A percentile compares a stretch with the other conserved stretches of the same genome.
phyloP scores from a whole-genome alignment of 495 filamentous ascomycete species.

The Podospora tetraspora region DNA sequence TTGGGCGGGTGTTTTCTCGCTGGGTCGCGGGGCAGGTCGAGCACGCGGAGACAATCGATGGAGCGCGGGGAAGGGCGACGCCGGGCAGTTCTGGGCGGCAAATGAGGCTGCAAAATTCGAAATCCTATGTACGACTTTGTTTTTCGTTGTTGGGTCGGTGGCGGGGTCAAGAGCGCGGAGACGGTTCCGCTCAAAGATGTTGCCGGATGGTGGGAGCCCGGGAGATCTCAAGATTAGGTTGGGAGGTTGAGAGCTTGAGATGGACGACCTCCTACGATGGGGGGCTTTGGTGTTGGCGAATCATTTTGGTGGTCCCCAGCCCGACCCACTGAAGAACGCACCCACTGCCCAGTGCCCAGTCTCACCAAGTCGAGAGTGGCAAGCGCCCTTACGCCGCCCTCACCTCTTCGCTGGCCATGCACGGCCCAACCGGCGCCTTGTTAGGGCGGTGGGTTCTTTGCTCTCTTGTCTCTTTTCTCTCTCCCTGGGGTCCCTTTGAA shows the following conservation, averaged over 20 bases:
- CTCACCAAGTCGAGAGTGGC: neutral
- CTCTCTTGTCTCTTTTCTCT: neutral
- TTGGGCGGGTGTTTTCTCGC: neutral
- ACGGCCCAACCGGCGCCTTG: neutral
- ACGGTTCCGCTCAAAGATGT: conserved; percentile 7
- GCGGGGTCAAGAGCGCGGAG: conserved; percentile 9
- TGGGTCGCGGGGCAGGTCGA: neutral
- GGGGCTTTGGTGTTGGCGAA: conserved; percentile 24
- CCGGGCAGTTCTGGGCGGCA: conserved; percentile 2
- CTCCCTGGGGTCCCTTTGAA: neutral
- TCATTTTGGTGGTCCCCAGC: conserved; percentile 20
- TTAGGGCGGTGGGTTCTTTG: neutral
- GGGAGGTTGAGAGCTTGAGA: conserved; percentile 21
- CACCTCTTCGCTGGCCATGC: neutral
- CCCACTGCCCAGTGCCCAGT: neutral
- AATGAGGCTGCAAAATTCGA: neutral
- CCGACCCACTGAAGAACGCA: conserved; percentile 11
- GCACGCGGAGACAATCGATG: neutral
- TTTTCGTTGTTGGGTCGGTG: neutral
- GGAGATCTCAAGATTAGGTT: conserved; percentile 18
- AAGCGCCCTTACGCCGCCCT: neutral
- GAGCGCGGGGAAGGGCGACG: neutral
- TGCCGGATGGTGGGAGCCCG: conserved; percentile 14
- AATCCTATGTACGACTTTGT: neutral
- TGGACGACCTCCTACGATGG: conserved; percentile 14